These are phyloP conservation scores for Bryoglossum gracile DNA, from an alignment of 495 filamentous ascomycete species.

Conservation along the genomic window DNA sequence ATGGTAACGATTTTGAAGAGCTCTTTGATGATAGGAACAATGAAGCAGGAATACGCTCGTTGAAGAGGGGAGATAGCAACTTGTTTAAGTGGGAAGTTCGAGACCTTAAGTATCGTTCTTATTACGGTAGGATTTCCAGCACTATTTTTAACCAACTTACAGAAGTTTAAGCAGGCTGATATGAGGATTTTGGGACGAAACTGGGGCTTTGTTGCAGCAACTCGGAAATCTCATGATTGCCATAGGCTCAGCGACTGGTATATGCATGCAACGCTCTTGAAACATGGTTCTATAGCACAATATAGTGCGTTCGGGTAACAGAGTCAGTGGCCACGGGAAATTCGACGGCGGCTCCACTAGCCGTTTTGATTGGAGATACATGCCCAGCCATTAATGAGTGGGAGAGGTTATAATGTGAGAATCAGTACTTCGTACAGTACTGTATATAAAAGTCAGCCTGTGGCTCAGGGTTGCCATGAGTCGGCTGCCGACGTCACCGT, in stretches of 20 bases:
- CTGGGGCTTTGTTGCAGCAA: not conserved
- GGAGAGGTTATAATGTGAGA: too few species aligned
- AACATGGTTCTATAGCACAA: not conserved
- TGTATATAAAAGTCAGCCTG: too few species aligned
- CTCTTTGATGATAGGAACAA: not conserved
- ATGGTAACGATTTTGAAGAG: slow-evolving; percentile 1
- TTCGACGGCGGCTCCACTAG: too few species aligned
- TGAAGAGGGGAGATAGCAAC: not conserved
- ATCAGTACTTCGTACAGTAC: too few species aligned
- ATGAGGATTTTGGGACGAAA: not conserved
- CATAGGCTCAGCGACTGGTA: not conserved
- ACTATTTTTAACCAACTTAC: not conserved
- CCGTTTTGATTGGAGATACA: too few species aligned
- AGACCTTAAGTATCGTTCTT: not conserved
- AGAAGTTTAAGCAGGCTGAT: not conserved
- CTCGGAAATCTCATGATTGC: not conserved
- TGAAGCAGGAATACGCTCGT: not conserved
- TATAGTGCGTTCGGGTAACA: not conserved
- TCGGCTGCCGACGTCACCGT: too few species aligned
- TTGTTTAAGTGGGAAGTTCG: not conserved
- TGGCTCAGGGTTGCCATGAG: too few species aligned
- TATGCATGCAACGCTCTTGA: not conserved
- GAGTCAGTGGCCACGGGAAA: not conserved
- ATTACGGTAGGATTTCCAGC: not conserved
- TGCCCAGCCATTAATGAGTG: too few species aligned